Conservation (phyloP, 306 rosid species). For the Urtica urens region DNA sequence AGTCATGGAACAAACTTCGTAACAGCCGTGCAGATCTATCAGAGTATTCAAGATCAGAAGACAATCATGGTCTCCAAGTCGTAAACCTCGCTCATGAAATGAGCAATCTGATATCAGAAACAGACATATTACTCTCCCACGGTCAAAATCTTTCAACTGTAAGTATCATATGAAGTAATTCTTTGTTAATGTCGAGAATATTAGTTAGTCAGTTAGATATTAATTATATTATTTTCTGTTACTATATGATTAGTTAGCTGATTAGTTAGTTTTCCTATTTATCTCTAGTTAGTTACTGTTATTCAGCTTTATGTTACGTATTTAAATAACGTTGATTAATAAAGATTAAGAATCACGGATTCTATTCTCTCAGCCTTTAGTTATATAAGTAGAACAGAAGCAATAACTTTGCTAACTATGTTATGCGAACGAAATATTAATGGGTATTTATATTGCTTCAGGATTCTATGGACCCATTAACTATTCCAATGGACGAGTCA, state of each 20-base stretch:
- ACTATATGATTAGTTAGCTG: neutral
- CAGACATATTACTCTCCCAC: conserved; percentile 44
- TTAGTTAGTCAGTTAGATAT: conserved; percentile 3
- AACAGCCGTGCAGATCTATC: conserved; percentile 32
- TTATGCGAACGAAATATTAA: no score
- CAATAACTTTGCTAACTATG: no score
- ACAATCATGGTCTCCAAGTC: conserved; percentile 31
- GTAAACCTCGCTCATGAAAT: conserved; percentile 41
- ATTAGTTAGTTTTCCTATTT: neutral
- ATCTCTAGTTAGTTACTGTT: no score
- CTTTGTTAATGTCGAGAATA: no score
- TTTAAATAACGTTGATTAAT: no score
- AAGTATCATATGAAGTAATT: no score
- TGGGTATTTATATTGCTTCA: conserved; percentile 20
- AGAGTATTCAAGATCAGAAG: conserved; percentile 39
- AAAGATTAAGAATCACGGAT: no score
- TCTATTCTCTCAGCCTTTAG: no score
- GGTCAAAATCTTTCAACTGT: conserved; percentile 39
- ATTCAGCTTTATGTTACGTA: no score
- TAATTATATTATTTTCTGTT: neutral
- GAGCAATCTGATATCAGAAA: conserved; percentile 63
- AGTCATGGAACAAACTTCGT: conserved; percentile 55
- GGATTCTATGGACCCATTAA: conserved; percentile 52
- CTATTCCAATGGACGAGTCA: conserved; percentile 31
- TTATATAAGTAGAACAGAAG: no score